Evolutionary conservation across 192 early-diverging fungal species (phyloP), one percentile per base, ranked within the genome.

Genomic region (Coemansia erecta): DNA sequence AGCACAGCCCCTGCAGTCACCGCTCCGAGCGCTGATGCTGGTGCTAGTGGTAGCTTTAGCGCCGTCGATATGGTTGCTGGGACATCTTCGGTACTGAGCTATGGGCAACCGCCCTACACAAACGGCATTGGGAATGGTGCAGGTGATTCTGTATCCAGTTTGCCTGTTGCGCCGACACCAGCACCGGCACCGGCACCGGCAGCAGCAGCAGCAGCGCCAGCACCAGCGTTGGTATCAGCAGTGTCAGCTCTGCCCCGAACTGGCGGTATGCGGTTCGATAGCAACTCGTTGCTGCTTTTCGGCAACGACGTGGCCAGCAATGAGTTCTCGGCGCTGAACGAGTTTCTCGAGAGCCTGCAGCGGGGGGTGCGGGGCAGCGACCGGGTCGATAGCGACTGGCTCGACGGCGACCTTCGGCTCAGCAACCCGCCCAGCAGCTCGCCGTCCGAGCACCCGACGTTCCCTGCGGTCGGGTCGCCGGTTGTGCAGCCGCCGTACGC

Each of bases 321-420:
- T 45, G 73, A 80, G 52, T 73, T 68, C 40, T 62, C 63, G 3
- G 72, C 77, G 18, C 54, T 77, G 15, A 67, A 65, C 44, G 72
- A 78, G 57, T 75, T 82, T 19, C 63, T 73, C 3, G 63, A 66
- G 37, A 67, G 54, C 63, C 54, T 80, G 60, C 71, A 72, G 76
- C 76, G 76, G 43, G 62, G 62, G 14, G 40, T 65, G 40, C 59
- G 56, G 46, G 47, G 59, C 31, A 31, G 54, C 17, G 68, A 77
- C 24, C 53, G 53, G 19, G n/a, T 56, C 2, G 76, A 66, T 15
- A 4, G 55, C 8, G 68, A 58, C 42, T 37, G 35, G 35, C 15
- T 60, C 4, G 76, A 66, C 22, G 4, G 55, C 4, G 68, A 58
- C 35, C 19, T 46, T 10, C 61, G 50, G 37, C 47, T 52, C 24